phyloP scores from a whole-genome alignment of 306 rosid species.

The Cucurbita moschata region DNA sequence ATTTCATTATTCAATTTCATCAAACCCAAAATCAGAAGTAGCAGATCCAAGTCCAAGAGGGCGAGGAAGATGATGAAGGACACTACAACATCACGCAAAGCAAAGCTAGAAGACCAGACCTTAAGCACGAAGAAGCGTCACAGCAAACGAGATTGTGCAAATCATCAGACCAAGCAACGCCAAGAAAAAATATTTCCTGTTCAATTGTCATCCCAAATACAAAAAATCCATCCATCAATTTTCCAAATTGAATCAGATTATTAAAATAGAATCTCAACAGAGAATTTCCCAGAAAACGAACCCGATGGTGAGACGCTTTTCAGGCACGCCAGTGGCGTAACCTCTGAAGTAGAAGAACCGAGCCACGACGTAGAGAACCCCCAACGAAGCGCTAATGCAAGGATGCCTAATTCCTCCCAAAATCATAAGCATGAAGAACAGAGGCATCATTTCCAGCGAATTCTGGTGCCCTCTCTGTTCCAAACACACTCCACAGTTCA shows the following conservation, averaged over 20 bases:
- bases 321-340: slow-evolving; percentile 60
- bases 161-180: slow-evolving; percentile 38
- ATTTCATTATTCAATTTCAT: not conserved
- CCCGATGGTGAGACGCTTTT: slow-evolving; percentile 57
- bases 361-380: slow-evolving; percentile 26
- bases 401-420: slow-evolving; percentile 72
- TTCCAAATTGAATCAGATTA: not conserved
- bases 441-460: slow-evolving; percentile 53
- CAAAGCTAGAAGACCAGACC: not conserved
- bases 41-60: not conserved
- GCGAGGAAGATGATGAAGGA: not conserved
- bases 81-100: not conserved
- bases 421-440: slow-evolving; percentile 37
- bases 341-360: slow-evolving; percentile 72
- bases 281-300: slow-evolving; percentile 7
- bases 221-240: not conserved
- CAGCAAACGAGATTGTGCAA: slow-evolving; percentile 49
- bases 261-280: not conserved
- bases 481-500: not conserved
- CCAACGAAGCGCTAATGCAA: slow-evolving; percentile 23
- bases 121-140: slow-evolving; percentile 24
- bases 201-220: not conserved
- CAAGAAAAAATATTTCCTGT: slow-evolving; percentile 32
- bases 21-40: not conserved
- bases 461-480: slow-evolving; percentile 79